phyloP scores from a whole-genome alignment of 305 asterid species.

The Euphrasia arctica region DNA sequence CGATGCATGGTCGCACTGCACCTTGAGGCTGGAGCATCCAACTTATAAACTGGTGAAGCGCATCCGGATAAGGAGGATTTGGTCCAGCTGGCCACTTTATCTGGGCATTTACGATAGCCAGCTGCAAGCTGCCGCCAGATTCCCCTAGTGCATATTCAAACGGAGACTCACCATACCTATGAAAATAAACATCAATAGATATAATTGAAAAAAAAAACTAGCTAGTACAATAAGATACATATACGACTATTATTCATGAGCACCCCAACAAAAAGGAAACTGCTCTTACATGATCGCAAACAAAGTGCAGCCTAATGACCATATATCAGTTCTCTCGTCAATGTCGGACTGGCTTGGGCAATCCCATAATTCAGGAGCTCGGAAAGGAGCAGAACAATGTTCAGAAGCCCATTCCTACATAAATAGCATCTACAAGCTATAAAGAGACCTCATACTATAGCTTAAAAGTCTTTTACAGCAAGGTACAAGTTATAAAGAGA shows the following conservation, averaged over 20 bases:
- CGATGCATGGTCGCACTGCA: slow-evolving; percentile 78
- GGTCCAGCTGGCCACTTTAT: slow-evolving; percentile 90
- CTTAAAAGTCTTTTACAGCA: slow-evolving; percentile 9
- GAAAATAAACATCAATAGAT: slow-evolving; percentile 17
- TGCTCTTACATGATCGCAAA: slow-evolving; percentile 89
- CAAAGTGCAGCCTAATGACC: slow-evolving; percentile 99
- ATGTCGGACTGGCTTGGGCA: slow-evolving; percentile 92
- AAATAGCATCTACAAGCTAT: slow-evolving; percentile 29
- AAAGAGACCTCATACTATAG: slow-evolving; percentile 13
- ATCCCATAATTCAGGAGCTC: slow-evolving; percentile 72
- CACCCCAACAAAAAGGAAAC: slow-evolving; percentile 17
- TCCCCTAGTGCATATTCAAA: slow-evolving; percentile 92
- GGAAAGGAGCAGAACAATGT: slow-evolving; percentile 92
- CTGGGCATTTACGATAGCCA: slow-evolving; percentile 90
- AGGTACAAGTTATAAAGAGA: no score
- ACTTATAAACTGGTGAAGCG: slow-evolving; percentile 89
- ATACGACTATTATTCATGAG: no score
- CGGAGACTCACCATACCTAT: slow-evolving; percentile 95
- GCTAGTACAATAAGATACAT: no score
- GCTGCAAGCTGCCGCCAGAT: slow-evolving; percentile 92
- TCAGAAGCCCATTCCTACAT: slow-evolving; percentile 97
- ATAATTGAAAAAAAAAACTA: no score
- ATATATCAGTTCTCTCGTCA: slow-evolving; percentile 94
- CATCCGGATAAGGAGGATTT: slow-evolving; percentile 80
- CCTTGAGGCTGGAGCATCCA: slow-evolving; percentile 99